Evolutionary conservation across 345 rosid species (phyloP).

Genomic region (Dipteronia sinensis): DNA sequence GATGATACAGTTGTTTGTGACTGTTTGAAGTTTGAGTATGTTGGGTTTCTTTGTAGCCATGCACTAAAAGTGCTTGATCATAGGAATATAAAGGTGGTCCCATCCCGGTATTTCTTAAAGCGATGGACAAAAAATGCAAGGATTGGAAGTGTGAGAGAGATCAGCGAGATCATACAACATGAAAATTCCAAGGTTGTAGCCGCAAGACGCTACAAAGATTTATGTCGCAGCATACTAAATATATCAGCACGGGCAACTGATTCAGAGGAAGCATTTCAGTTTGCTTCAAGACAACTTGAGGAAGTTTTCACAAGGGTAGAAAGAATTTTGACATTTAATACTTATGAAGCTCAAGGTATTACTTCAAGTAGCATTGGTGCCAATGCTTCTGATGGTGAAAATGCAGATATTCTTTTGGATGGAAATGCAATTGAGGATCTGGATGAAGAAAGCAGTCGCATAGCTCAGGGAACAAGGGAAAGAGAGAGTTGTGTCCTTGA

Average conservation of each 20-base stretch:
- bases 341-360: conserved; percentile 30
- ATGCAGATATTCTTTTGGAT: conserved; percentile 22
- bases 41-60: conserved; percentile 44
- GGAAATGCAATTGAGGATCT: conserved; percentile 24
- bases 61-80: conserved; percentile 38
- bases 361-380: conserved; percentile 20
- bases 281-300: conserved; percentile 36
- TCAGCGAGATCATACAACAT: conserved; percentile 20
- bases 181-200: conserved; percentile 31
- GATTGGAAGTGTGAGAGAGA: conserved; percentile 10
- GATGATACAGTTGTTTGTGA: conserved; percentile 30
- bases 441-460: neutral
- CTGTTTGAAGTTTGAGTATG: conserved; percentile 38
- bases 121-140: conserved; percentile 46
- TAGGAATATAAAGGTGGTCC: conserved; percentile 38
- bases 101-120: conserved; percentile 37
- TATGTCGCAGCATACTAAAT: conserved; percentile 26
- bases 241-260: conserved; percentile 39
- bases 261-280: conserved; percentile 39
- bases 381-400: conserved; percentile 32
- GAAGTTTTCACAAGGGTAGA: conserved; percentile 37
- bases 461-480: conserved; percentile 7
- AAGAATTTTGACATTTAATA: conserved; percentile 27
- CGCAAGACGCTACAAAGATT: conserved; percentile 37
- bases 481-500: conserved; percentile 9